These are phyloP conservation scores for Russula griseocarnosa DNA, from an alignment of 768 basidiomycete species.

Conservation along the genomic window DNA sequence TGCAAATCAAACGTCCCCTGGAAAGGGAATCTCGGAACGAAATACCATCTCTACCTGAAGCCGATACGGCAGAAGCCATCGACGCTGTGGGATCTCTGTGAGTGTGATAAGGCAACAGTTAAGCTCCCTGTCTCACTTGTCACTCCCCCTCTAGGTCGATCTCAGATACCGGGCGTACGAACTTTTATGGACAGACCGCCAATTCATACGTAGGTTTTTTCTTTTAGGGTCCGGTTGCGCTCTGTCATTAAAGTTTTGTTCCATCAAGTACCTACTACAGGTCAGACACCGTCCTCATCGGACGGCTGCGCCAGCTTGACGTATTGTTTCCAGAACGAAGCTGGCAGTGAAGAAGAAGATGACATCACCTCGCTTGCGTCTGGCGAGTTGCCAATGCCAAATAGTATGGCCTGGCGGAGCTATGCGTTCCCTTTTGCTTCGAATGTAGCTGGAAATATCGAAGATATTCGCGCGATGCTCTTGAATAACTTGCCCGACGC, in stretches of 20 bases:
- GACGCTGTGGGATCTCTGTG: constrained; percentile 65
- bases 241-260: constrained; percentile 15
- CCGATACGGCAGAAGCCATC: constrained; percentile 52
- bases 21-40: constrained; percentile 52
- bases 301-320: constrained; percentile 17
- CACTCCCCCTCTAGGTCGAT: constrained; percentile 48
- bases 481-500: constrained; percentile 45
- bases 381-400: constrained; percentile 43
- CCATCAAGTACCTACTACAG: constrained; percentile 57
- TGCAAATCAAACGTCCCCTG: constrained; percentile 62
- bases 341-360: constrained; percentile 53
- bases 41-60: constrained; percentile 34
- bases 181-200: constrained; percentile 62
- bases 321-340: constrained; percentile 48
- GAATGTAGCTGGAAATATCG: constrained; percentile 40
- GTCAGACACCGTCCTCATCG: constrained; percentile 36
- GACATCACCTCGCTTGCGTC: constrained; percentile 37
- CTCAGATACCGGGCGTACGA: constrained; percentile 56
- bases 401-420: constrained; percentile 56
- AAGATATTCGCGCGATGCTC: constrained; percentile 44
- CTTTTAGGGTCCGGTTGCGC: constrained; percentile 6
- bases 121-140: constrained; percentile 27
- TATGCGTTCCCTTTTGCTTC: constrained; percentile 56
- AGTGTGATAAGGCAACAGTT: constrained; percentile 15
- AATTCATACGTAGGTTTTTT: constrained; percentile 58